Conservation (phyloP, 352 stramenopile species). For the Phytophthora ramorum region DNA sequence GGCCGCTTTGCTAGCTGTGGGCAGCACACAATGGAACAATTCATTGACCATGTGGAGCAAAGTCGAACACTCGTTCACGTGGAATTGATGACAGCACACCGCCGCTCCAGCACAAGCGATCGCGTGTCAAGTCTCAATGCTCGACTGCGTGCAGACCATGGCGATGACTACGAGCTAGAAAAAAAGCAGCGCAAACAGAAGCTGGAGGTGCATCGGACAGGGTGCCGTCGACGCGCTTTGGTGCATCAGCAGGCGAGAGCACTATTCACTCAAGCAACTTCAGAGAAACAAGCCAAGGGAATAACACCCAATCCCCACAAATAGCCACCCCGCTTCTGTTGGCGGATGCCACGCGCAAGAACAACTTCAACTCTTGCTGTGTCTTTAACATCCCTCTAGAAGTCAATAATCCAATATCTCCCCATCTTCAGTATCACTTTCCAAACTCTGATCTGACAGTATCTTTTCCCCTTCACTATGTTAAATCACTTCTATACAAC, state of each 20-base stretch:
- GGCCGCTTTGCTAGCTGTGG: conserved; percentile 32
- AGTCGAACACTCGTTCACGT: conserved; percentile 41
- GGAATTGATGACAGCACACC: conserved; percentile 28
- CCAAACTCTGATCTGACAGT: not conserved
- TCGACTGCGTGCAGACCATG: conserved; percentile 9
- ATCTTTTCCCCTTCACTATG: not conserved
- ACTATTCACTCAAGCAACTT: conserved; percentile 11
- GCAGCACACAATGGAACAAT: conserved; percentile 9
- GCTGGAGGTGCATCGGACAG: conserved; percentile 3
- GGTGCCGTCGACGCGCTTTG: conserved; percentile 28
- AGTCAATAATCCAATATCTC: not conserved
- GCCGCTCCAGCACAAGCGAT: conserved; percentile 13
- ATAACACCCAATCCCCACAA: not conserved
- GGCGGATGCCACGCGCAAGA: too few relatives aligned
- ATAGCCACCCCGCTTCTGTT: not conserved
- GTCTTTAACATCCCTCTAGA: not conserved
- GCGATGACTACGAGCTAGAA: conserved; percentile 11
- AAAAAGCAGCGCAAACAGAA: conserved; percentile 11
- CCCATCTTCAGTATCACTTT: not conserved
- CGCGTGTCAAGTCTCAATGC: conserved; percentile 26
- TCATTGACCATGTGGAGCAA: conserved; percentile 21
- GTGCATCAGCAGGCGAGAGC: conserved; percentile 29
- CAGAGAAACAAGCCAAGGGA: conserved; percentile 1
- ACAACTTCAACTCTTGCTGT: not conserved
- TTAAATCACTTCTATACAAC: not conserved